Conservation (phyloP, 352 stramenopile genomes). For the Salisapilia sapeloensis region DNA sequence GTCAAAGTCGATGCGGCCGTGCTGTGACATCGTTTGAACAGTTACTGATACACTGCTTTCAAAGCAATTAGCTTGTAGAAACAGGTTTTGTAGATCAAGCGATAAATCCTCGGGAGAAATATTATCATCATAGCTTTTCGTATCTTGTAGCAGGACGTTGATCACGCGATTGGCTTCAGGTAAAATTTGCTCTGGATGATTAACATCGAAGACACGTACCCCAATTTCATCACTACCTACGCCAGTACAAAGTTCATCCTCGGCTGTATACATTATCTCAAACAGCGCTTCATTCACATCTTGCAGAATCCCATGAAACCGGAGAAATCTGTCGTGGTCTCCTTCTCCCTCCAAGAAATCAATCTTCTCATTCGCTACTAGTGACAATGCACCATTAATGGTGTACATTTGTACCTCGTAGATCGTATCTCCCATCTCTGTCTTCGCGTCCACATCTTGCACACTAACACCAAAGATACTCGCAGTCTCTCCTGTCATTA, state of each 20-base stretch:
- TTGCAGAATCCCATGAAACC: conserved; percentile 27
- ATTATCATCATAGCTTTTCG: too few species aligned
- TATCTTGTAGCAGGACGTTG: too few species aligned
- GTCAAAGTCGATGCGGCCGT: too few species aligned
- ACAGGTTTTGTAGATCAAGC: too few species aligned
- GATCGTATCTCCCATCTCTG: conserved; percentile 9
- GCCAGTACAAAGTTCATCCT: too few species aligned
- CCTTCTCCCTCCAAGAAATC: conserved; percentile 34
- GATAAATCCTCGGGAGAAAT: too few species aligned
- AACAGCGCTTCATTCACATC: conserved; percentile 51
- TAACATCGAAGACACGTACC: conserved; percentile 32
- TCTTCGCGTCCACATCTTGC: conserved; percentile 29
- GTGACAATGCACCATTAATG: conserved; percentile 24
- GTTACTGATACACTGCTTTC: too few species aligned
- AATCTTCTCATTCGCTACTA: conserved; percentile 11
- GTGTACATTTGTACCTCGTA: conserved; percentile 47
- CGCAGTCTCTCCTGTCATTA: conserved; percentile 40
- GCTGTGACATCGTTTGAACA: too few species aligned
- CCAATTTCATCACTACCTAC: too few species aligned
- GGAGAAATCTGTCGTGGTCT: conserved; percentile 23
- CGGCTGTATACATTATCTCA: conserved; percentile 49
- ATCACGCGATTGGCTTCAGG: too few species aligned
- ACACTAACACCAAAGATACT: conserved; percentile 51
- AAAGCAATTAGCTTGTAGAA: too few species aligned
- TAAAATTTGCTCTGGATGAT: too few species aligned